Evolutionary conservation across 805 yeast genomes (phyloP).

Genomic region (Ogataea paraovalis): DNA sequence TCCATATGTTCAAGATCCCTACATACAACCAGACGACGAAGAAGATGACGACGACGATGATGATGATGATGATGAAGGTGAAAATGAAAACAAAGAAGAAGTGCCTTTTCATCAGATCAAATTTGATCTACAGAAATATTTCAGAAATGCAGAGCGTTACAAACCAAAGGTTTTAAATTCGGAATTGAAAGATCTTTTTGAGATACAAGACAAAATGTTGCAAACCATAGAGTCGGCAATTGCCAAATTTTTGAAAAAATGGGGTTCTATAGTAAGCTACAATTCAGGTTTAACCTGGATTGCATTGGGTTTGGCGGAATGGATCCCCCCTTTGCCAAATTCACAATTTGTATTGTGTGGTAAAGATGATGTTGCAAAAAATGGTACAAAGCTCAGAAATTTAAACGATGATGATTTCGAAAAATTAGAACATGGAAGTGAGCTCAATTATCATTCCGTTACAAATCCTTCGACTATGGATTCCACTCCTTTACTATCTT

Average conservation of each 20-base stretch:
- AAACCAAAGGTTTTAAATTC: conserved; percentile 28
- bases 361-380: conserved; percentile 40
- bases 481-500: conserved; percentile 20
- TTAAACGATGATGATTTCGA: conserved; percentile 32
- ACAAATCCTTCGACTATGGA: conserved; percentile 18
- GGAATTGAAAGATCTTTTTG: conserved; percentile 33
- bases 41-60: conserved; percentile 33
- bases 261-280: conserved; percentile 76
- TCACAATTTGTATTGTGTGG: conserved; percentile 55
- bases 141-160: conserved; percentile 40
- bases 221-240: conserved; percentile 57
- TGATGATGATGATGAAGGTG: conserved; percentile 23
- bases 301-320: conserved; percentile 82
- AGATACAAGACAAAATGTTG: conserved; percentile 50
- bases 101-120: conserved; percentile 37
- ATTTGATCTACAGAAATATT: conserved; percentile 59
- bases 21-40: conserved; percentile 56
- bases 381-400: conserved; percentile 34
- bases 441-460: conserved; percentile 9
- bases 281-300: conserved; percentile 85
- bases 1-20: conserved; percentile 79
- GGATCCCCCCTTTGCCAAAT: conserved; percentile 67
- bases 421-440: conserved; percentile 19
- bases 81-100: conserved; percentile 14
- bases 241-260: conserved; percentile 60